phyloP scores from a whole-genome alignment of 2,329 filamentous ascomycete genomes.

The Aspergillus tanneri region DNA sequence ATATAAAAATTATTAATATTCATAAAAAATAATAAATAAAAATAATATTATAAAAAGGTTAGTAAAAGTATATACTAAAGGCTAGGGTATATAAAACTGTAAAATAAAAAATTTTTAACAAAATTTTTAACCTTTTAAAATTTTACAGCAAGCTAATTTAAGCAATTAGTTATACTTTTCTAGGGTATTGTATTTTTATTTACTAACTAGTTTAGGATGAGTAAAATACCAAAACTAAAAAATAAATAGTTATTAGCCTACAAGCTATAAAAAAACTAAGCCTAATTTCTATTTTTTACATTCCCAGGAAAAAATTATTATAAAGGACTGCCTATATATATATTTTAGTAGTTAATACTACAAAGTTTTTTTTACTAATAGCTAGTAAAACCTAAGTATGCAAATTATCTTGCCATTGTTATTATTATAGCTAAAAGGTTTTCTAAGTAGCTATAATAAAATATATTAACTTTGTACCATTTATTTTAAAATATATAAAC shows the following conservation, averaged over 20 bases:
- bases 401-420: background rate
- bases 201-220: too few relatives aligned
- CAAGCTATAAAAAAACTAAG: too few relatives aligned
- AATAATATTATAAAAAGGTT: background rate
- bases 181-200: too few relatives aligned
- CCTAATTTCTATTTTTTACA: background rate
- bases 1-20: background rate
- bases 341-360: background rate
- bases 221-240: too few relatives aligned
- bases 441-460: background rate
- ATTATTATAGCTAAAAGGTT: background rate
- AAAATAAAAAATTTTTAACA: too few relatives aligned
- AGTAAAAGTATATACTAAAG: background rate
- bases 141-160: too few relatives aligned
- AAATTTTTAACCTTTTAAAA: too few relatives aligned
- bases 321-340: background rate
- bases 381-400: background rate
- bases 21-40: background rate
- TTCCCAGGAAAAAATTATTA: too few relatives aligned
- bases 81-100: too few relatives aligned
- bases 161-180: too few relatives aligned
- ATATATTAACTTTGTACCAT: background rate
- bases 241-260: too few relatives aligned
- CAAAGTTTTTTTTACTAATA: background rate
- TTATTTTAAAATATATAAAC: background rate